These are phyloP conservation scores for Teunomyces aglyptinius DNA, from an alignment of 805 yeast genomes.

Conservation along the genomic window DNA sequence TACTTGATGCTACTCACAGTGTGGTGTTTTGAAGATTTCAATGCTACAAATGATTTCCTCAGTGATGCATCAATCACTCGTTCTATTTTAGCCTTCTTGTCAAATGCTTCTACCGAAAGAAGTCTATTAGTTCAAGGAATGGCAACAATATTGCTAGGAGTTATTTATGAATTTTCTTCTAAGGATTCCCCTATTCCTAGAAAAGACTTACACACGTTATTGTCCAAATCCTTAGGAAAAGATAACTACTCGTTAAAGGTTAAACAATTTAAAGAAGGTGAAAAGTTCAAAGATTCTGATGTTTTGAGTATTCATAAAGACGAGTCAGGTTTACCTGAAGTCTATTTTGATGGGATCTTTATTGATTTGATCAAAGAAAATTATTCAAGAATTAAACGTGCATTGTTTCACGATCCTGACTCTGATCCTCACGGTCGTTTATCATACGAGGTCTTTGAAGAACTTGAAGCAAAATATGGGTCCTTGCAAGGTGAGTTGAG, in stretches of 20 bases:
- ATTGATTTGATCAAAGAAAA: conserved; percentile 69
- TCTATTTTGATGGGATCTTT: conserved; percentile 67
- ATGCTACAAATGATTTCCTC: conserved; percentile 73
- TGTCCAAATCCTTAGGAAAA: conserved; percentile 72
- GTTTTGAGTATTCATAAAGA: conserved; percentile 57
- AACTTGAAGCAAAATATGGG: conserved; percentile 37
- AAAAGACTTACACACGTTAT: conserved; percentile 54
- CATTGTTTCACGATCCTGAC: conserved; percentile 72
- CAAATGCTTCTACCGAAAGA: conserved; percentile 46
- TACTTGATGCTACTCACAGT: conserved; percentile 69
- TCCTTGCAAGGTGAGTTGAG: conserved; percentile 23
- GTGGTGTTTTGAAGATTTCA: conserved; percentile 77
- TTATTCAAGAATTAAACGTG: conserved; percentile 60
- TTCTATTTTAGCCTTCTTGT: conserved; percentile 63
- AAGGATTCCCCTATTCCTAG: conserved; percentile 62
- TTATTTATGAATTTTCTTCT: conserved; percentile 73
- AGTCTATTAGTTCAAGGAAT: conserved; percentile 66
- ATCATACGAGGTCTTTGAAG: conserved; percentile 59
- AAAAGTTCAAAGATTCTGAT: conserved; percentile 54
- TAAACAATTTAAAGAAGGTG: conserved; percentile 64
- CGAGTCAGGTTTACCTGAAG: conserved; percentile 83
- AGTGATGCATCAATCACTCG: conserved; percentile 64
- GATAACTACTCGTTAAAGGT: conserved; percentile 76
- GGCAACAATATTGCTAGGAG: conserved; percentile 68
- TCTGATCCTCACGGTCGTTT: conserved; percentile 67